Conservation (phyloP, 2,329 filamentous ascomycete genomes). For the Cladosporium sp. region DNA sequence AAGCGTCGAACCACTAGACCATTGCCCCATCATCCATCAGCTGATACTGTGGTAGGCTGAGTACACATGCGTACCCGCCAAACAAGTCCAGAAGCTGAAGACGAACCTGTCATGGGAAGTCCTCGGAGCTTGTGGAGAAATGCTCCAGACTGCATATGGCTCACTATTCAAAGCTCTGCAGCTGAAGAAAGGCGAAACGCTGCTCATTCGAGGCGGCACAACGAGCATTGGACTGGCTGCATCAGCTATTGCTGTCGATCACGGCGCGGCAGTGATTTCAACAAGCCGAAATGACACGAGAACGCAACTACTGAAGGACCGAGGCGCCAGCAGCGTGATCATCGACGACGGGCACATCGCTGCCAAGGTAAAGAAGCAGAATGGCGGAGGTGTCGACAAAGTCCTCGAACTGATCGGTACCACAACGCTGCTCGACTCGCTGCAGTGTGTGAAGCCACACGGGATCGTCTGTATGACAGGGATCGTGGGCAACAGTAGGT, state of each 20-base stretch:
- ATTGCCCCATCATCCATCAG: not conserved
- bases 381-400: conserved; percentile 38
- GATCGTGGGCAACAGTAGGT: conserved; percentile 38
- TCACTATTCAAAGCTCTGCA: conserved; percentile 38
- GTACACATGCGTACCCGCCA: conserved; percentile 42
- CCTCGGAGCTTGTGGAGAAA: conserved; percentile 47
- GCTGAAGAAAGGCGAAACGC: conserved; percentile 37
- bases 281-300: conserved; percentile 39
- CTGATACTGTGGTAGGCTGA: conserved; percentile 32
- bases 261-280: conserved; percentile 37
- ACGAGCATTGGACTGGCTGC: conserved; percentile 47
- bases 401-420: conserved; percentile 46
- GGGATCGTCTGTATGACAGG: conserved; percentile 46
- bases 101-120: conserved; percentile 39
- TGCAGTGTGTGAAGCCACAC: conserved; percentile 35
- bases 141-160: conserved; percentile 50
- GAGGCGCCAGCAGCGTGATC: conserved; percentile 42
- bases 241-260: conserved; percentile 41
- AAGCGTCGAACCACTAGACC: not conserved
- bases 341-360: conserved; percentile 42
- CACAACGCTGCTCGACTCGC: conserved; percentile 41
- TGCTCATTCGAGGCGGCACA: conserved; percentile 49
- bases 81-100: conserved; percentile 37
- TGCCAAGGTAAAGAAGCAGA: conserved; percentile 30
- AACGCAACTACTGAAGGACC: conserved; percentile 35